Conservation (phyloP, 805 yeast species). For the Candida alai region DNA sequence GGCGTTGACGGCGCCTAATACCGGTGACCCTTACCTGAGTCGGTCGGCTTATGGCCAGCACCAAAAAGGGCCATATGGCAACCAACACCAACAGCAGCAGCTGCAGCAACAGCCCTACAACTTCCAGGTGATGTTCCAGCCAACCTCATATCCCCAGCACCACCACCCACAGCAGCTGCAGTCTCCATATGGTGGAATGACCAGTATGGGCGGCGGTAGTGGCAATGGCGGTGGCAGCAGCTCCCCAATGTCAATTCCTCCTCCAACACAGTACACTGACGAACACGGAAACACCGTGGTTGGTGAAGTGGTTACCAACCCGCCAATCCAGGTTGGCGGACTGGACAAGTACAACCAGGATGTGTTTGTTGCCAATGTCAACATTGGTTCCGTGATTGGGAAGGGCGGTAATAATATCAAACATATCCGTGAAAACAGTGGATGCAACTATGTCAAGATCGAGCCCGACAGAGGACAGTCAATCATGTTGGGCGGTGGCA, state of each 20-base stretch:
- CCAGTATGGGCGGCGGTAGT: constrained; percentile 2
- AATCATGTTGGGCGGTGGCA: constrained; percentile 42
- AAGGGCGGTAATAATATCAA: constrained; percentile 80
- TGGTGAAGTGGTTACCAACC: constrained; percentile 41
- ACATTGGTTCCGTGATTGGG: constrained; percentile 83
- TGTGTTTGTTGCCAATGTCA: constrained; percentile 68
- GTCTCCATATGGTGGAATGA: neutral
- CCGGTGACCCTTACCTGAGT: neutral
- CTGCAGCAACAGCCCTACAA: constrained; percentile 27
- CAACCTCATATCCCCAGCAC: constrained; percentile 31
- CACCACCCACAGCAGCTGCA: constrained; percentile 13
- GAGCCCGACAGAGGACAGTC: constrained; percentile 56
- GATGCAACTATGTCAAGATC: constrained; percentile 67
- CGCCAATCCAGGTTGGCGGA: constrained; percentile 29
- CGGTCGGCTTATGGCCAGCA: too few species aligned
- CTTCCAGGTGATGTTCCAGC: constrained; percentile 40
- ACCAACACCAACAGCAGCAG: constrained; percentile 12
- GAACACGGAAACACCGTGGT: constrained; percentile 42
- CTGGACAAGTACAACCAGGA: constrained; percentile 61
- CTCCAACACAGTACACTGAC: constrained; percentile 36
- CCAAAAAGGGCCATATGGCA: constrained; percentile 9
- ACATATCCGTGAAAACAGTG: constrained; percentile 70
- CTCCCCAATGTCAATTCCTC: constrained; percentile 23
- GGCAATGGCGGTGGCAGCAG: constrained; percentile 6
- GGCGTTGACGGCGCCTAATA: constrained; percentile 7